These are phyloP conservation scores for Xylaria arbuscula DNA, from an alignment of 2,329 filamentous ascomycete species.

Conservation along the genomic window DNA sequence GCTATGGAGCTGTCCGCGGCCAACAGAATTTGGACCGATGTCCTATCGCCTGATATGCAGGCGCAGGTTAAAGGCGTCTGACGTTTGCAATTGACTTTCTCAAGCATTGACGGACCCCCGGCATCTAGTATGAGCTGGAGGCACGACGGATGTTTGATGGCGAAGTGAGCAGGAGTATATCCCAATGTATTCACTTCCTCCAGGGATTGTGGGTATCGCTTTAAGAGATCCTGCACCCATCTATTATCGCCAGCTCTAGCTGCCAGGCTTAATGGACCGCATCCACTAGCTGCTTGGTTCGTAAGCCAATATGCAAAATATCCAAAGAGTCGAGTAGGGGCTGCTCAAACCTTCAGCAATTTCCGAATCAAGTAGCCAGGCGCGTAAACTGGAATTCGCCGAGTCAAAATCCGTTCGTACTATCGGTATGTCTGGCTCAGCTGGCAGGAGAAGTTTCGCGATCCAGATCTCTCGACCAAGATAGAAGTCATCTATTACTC, in stretches of 20 bases:
- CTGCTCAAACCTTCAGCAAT: slow-evolving; percentile 19
- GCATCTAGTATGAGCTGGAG: slow-evolving; percentile 14
- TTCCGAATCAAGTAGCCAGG: background rate
- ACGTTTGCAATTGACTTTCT: background rate
- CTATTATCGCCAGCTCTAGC: slow-evolving; percentile 12
- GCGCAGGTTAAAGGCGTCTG: background rate
- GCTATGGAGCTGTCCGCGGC: background rate
- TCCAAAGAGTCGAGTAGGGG: background rate
- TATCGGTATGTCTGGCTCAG: background rate
- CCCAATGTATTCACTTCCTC: slow-evolving; percentile 7
- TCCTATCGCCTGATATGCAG: background rate
- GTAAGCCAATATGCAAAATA: slow-evolving; percentile 1
- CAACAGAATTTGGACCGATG: background rate
- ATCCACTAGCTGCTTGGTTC: slow-evolving; percentile 12
- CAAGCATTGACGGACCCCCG: background rate
- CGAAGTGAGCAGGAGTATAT: background rate
- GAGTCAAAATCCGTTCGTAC: background rate
- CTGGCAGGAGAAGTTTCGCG: slow-evolving; percentile 1
- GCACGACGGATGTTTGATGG: slow-evolving; percentile 1
- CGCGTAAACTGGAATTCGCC: background rate
- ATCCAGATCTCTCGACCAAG: too few relatives aligned
- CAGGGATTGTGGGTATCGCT: background rate
- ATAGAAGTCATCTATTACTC: too few relatives aligned
- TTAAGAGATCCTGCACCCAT: slow-evolving; percentile 8
- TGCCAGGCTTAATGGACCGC: slow-evolving; percentile 23